Base-by-base conservation (phyloP, 2,329 filamentous ascomycete species). In the Neonectria magnoliae region DNA sequence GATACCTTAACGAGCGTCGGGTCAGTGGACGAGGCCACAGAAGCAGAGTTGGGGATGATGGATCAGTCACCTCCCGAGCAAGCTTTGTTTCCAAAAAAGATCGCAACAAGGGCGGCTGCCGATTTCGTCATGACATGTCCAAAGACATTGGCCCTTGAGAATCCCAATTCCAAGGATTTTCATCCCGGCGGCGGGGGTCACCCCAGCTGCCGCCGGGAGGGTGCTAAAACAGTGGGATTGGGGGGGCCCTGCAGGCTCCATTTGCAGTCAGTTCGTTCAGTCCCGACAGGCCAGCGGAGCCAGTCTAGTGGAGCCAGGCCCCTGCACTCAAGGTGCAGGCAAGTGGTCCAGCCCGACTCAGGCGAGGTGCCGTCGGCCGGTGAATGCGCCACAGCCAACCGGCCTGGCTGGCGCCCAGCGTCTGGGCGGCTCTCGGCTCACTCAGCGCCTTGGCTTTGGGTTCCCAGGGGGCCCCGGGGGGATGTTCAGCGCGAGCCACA, bases 141-240 rank as follows among this genome's bases (percentile, higher is more conserved):
- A n/a, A 16, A n/a, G 36, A n/a, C 14, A 38, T n/a, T 38, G 36
- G 38, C 38, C 38, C 56, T 29, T 25, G 55, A 50, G 45, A 56
- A 64, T 59, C 61, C 27, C 51, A 64, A 64, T 60, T 64, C 56
- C 61, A 64, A 36, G 61, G 50, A 55, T 59, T 29, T 51, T 45
- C 36, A 29, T 7, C 47, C 18, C 27, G 16, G 25, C 29, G 29
- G n/a, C n/a, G n/a, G n/a, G n/a, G 29, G 29, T 29, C 22, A 8
- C 33, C 33, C 33, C 20, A 22, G 50, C 60, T 54, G n/a, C 55
- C 14, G 25, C 55, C 31, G 54, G 44, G 48, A 5, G 36, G 36
- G 36, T 38, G 36, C 13, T 38, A 38, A 38, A n/a, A 38, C 33
- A 36, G 33, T 6, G 33, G 36, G 31, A 25, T 25, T 33, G 31